Percentiles rank a stretch among this genome's conserved stretches.
phyloP scores from a whole-genome alignment of 495 filamentous ascomycete species.

The Hypoxylon lienhwacheense region DNA sequence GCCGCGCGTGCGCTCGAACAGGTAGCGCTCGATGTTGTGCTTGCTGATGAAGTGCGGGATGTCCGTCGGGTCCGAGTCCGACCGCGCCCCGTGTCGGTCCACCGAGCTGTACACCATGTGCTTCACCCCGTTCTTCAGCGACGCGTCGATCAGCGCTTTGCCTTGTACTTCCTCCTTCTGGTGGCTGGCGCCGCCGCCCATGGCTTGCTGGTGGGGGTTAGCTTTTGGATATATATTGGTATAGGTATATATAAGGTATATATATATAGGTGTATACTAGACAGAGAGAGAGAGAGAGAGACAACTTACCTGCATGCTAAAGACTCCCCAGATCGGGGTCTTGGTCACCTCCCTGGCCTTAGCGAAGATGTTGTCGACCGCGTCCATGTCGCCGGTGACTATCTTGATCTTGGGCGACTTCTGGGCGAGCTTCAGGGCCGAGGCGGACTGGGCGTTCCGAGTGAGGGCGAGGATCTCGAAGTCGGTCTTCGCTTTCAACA shows the following conservation, averaged over 20 bases:
- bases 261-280: background rate
- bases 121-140: slow-evolving; percentile 56
- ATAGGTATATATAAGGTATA: too few relatives aligned
- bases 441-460: slow-evolving; percentile 53
- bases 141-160: slow-evolving; percentile 57
- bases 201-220: slow-evolving; percentile 15
- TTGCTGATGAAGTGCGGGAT: slow-evolving; percentile 65
- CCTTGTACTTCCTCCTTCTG: slow-evolving; percentile 58
- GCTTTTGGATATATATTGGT: slow-evolving; percentile 32
- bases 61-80: slow-evolving; percentile 53
- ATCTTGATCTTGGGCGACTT: slow-evolving; percentile 54
- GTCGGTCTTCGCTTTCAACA: slow-evolving; percentile 47
- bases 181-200: slow-evolving; percentile 40
- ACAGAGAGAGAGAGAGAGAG: too few relatives aligned
- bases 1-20: slow-evolving; percentile 43
- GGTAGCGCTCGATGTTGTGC: slow-evolving; percentile 61
- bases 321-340: slow-evolving; percentile 52
- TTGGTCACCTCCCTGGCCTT: slow-evolving; percentile 44
- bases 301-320: slow-evolving; percentile 48
- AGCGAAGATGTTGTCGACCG: slow-evolving; percentile 52
- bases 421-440: slow-evolving; percentile 52
- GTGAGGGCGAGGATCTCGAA: slow-evolving; percentile 67
- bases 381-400: slow-evolving; percentile 56
- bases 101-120: slow-evolving; percentile 65
- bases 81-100: slow-evolving; percentile 60